Conservation (phyloP, 2,329 filamentous ascomycete species). For the Arthrinium puccinioides region DNA sequence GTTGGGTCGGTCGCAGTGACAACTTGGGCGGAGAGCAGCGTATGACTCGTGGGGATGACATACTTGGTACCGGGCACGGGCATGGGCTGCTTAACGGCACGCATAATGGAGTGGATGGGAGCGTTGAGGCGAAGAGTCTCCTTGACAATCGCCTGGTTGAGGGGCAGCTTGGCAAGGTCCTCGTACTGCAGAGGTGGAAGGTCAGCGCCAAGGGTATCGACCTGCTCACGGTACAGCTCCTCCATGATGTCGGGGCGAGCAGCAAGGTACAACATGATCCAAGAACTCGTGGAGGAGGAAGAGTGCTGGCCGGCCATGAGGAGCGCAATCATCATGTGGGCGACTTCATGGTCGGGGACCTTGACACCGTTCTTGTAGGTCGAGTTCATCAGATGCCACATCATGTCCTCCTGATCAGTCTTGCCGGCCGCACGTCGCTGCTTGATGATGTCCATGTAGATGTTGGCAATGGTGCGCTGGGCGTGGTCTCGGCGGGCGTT, state of each 20-base stretch:
- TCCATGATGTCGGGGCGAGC: slow-evolving; percentile 70
- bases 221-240: slow-evolving; percentile 78
- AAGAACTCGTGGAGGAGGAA: slow-evolving; percentile 74
- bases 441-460: slow-evolving; percentile 77
- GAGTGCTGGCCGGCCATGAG: slow-evolving; percentile 91
- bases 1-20: slow-evolving; percentile 64
- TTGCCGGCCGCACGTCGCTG: slow-evolving; percentile 51
- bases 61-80: slow-evolving; percentile 75
- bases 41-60: slow-evolving; percentile 72
- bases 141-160: slow-evolving; percentile 81
- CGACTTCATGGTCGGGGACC: slow-evolving; percentile 78
- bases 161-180: slow-evolving; percentile 66
- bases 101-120: slow-evolving; percentile 92
- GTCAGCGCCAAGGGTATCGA: slow-evolving; percentile 63
- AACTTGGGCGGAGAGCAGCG: slow-evolving; percentile 77
- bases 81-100: slow-evolving; percentile 85
- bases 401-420: slow-evolving; percentile 64
- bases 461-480: slow-evolving; percentile 71
- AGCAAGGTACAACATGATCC: slow-evolving; percentile 78
- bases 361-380: slow-evolving; percentile 74
- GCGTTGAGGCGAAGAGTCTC: slow-evolving; percentile 88
- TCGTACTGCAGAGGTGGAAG: slow-evolving; percentile 72
- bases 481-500: slow-evolving; percentile 76
- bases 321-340: slow-evolving; percentile 90
- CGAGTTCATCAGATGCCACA: slow-evolving; percentile 83